phyloP scores from a whole-genome alignment of 345 rosid genomes.

The Erysimum cheiranthoides region DNA sequence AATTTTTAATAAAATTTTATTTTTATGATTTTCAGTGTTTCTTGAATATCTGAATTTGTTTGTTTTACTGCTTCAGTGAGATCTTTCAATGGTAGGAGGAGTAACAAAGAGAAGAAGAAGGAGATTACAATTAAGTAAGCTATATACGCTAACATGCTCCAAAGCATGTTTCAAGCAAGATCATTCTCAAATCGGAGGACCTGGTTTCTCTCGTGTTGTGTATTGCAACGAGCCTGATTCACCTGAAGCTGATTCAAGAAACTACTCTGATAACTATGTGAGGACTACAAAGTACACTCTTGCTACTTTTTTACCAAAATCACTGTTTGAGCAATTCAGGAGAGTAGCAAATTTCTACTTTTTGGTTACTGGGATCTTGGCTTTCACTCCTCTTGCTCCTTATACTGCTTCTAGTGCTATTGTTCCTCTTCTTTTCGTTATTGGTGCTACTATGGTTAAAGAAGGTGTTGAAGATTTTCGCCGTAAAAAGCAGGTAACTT shows the following conservation, averaged over 20 bases:
- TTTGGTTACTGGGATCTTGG: slow-evolving; percentile 68
- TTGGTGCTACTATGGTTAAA: slow-evolving; percentile 86
- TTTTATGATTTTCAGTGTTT: slow-evolving; percentile 22
- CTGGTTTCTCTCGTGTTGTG: slow-evolving; percentile 87
- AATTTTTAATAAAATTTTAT: not conserved
- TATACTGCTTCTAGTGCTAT: slow-evolving; percentile 73
- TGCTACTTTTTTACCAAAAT: slow-evolving; percentile 84
- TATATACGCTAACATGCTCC: slow-evolving; percentile 65
- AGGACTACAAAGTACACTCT: slow-evolving; percentile 79
- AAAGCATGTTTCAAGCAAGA: slow-evolving; percentile 66
- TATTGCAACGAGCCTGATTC: slow-evolving; percentile 77
- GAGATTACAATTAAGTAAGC: slow-evolving; percentile 69
- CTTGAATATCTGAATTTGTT: slow-evolving; percentile 33
- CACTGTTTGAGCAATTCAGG: slow-evolving; percentile 95
- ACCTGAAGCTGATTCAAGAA: slow-evolving; percentile 59
- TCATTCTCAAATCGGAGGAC: slow-evolving; percentile 77
- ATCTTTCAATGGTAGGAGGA: slow-evolving; percentile 58
- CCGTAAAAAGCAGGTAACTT: slow-evolving; percentile 73
- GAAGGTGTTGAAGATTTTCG: slow-evolving; percentile 91
- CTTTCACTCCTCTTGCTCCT: slow-evolving; percentile 83
- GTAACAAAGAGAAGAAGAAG: slow-evolving; percentile 48
- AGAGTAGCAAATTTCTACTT: slow-evolving; percentile 95
- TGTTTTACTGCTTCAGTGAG: not conserved
- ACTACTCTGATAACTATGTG: slow-evolving; percentile 66
- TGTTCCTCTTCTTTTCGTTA: slow-evolving; percentile 72